Conservation (phyloP, 163 green algal species). For the Chlamydomonas reinhardtii region DNA sequence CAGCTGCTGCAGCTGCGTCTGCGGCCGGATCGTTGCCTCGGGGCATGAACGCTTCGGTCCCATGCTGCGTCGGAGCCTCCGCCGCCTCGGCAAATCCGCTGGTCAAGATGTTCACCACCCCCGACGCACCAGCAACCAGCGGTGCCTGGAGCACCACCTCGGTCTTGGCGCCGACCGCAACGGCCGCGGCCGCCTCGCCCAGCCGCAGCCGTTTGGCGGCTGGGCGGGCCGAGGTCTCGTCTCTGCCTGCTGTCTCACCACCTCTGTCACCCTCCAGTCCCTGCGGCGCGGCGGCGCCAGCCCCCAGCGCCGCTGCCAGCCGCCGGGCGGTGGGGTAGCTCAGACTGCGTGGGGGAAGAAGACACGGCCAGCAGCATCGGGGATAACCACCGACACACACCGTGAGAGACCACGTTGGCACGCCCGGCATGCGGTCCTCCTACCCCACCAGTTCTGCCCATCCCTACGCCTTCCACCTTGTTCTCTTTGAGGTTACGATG, state of each 20-base stretch:
- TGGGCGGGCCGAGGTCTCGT: background rate
- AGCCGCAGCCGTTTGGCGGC: background rate
- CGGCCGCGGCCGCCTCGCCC: background rate
- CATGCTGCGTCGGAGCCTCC: background rate
- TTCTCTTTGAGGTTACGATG: too few species aligned
- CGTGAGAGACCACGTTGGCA: too few species aligned
- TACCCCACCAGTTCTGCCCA: too few species aligned
- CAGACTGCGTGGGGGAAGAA: background rate
- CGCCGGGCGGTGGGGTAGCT: slow-evolving; percentile 60
- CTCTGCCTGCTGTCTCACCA: background rate
- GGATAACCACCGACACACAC: too few species aligned
- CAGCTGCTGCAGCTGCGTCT: too few species aligned
- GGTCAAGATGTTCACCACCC: too few species aligned
- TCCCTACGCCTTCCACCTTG: too few species aligned
- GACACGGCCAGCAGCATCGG: too few species aligned
- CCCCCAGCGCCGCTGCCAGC: slow-evolving; percentile 49
- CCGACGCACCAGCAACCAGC: background rate
- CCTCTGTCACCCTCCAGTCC: too few species aligned
- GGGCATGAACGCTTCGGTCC: too few species aligned
- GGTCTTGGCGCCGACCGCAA: background rate
- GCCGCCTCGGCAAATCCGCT: background rate
- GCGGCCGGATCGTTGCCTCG: too few species aligned
- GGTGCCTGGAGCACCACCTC: background rate
- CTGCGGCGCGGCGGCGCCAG: background rate
- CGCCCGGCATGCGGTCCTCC: too few species aligned